Evolutionary conservation across 1,284 basidiomycete species (phyloP), one percentile per base, ranked within the genome.

Genomic region (Wolfiporia cocos): DNA sequence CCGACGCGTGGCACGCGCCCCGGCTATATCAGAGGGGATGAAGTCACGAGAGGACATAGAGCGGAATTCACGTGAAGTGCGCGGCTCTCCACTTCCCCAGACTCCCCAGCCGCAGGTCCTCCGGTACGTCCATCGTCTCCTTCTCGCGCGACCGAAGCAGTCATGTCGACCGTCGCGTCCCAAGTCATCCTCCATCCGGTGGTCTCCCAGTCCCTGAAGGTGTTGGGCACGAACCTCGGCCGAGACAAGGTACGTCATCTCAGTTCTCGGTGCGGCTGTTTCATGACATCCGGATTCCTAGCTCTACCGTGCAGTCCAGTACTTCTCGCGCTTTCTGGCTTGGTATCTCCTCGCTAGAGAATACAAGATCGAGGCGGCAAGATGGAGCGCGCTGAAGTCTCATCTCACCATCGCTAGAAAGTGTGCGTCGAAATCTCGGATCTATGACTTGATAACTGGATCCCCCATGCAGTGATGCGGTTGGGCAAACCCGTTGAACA

Each of bases 401-500:
- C 88, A 90, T 54, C 75, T 94, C 24, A 87, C 78, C 3, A 75
- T 74, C 19, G 86, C 78, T 34, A 74, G 92, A 48, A 93, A 92
- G 65, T 68, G 91, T 92, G 59, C 49, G 85, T 65, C 12, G 4
- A 32, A 22, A 37, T 38, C 17, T 31, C 26, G 39, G 36, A 14
- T 23, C 23, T 28, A 14, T 10, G 12, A 17, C 26, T 7, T 14
- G 26, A 7, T 28, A 14, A 28, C 14, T 14, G 26, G 26, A 28
- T 28, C 26, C 14, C 7, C 26, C n/a, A n/a, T n/a, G 14, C 18
- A 96, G 93, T 97, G 39, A 75, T 98, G 75, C 80, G 95, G 17
- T 71, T 98, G 41, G 92, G 93, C 56, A 96, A 97, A 66, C 93
- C 93, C 22, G 56, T 96, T 49, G 95, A 99, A 63, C 92, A 97